Conservation (phyloP, 371 early-diverging fungal genomes). For the Rhizomucor miehei region DNA sequence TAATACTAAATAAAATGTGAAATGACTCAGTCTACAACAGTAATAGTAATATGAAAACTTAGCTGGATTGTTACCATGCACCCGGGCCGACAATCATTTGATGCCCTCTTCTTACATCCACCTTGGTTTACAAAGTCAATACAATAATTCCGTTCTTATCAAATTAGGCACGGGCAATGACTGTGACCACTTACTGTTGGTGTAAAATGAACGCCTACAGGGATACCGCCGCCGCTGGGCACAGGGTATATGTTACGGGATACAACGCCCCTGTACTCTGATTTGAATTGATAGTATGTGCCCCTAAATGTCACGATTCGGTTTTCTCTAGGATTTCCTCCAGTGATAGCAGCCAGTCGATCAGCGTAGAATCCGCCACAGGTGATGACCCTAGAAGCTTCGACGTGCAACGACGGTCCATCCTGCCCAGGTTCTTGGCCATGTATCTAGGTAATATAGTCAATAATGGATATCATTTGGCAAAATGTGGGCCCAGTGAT, state of each 20-base stretch:
- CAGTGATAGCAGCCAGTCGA: conserved; percentile 36
- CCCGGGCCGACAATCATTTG: conserved; percentile 51
- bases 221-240: conserved; percentile 47
- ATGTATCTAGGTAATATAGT: conserved; percentile 19
- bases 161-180: too few species aligned
- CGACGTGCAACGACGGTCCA: conserved; percentile 34
- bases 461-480: neutral
- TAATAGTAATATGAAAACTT: neutral
- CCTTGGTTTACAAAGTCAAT: conserved; percentile 4
- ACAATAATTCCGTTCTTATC: neutral
- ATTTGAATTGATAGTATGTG: conserved; percentile 45
- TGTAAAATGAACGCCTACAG: conserved; percentile 47
- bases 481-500: too few species aligned
- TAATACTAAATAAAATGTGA: too few species aligned
- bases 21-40: neutral
- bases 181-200: conserved; percentile 33
- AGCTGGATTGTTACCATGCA: conserved; percentile 41
- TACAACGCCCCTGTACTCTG: conserved; percentile 35
- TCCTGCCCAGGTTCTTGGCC: conserved; percentile 35
- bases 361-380: conserved; percentile 50
- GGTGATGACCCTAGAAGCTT: conserved; percentile 41
- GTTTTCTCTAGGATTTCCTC: conserved; percentile 31
- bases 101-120: conserved; percentile 40
- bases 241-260: conserved; percentile 48
- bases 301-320: conserved; percentile 45